Base-by-base conservation (phyloP, 1,284 basidiomycete species). In the Rhodofomes roseus region DNA sequence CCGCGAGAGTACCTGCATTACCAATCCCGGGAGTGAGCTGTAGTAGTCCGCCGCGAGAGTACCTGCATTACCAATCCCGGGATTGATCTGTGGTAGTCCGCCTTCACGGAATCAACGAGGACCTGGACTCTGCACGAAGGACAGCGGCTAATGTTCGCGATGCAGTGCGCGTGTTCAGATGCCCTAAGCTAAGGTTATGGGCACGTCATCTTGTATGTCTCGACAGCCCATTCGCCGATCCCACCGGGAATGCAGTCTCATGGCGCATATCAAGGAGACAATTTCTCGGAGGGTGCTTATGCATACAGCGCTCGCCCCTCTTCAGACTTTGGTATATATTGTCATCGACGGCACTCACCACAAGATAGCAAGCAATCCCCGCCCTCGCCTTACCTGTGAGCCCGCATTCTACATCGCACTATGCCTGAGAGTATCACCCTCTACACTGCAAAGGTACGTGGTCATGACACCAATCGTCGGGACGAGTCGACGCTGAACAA, bases 361-460 rank as follows among this genome's bases (percentile, higher is more conserved):
- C 25, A 14, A 46, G 5, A 46, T 27, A 9, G 5, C 16, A 6
- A 7, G 22, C 12, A 9, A 1, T 48, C 27, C 46, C 46, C 46
- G 29, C 46, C 3, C 23, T 12, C 44, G 11, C 9, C 29, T 31
- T 36, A 12, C 27, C 50, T 52, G 31, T 43, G 18, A 56, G 31
- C 54, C 40, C 31, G 16, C 14, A 6, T 55, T 22, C 20, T 29
- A 29, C 18, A 20, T 20, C 18, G 5, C 50, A 12, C 46, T 54
- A 67, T 67, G 66, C 59, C 65, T 16, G 64, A 66, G 43, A 57
- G 48, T 37, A 60, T 67, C 56, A 65, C 63, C 27, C 61, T 67
- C 5, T 67, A 67, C 61, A 63, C 62, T 7, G 64, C 66, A 29
- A 67, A 67, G 63, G 63, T 66, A 41, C 23, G 60, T 36, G 5